A percentile compares a stretch with the other conserved stretches of the same genome.
Conservation (phyloP, 2,329 filamentous ascomycete species). For the Aspergillaceae sp. region DNA sequence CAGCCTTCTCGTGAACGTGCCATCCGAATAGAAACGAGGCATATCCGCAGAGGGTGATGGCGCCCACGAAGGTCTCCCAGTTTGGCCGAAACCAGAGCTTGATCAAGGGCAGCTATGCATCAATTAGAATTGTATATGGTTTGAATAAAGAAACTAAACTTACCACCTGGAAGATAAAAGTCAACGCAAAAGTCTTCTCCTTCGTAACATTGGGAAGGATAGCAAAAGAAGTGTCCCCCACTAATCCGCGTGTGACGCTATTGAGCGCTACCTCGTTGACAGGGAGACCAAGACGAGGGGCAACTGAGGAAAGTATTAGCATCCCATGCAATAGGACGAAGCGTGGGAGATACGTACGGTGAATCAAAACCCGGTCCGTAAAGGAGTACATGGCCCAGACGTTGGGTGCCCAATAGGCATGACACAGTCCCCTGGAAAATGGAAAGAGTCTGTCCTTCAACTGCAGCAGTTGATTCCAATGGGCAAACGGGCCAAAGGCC, state of each 20-base stretch:
- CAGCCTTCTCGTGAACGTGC: conserved; percentile 97
- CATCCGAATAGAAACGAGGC: conserved; percentile 95
- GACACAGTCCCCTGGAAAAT: conserved; percentile 85
- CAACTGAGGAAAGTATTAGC: conserved; percentile 52
- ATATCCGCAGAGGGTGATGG: conserved; percentile 87
- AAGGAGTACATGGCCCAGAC: conserved; percentile 97
- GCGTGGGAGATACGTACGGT: conserved; percentile 47
- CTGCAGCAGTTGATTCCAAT: conserved; percentile 75
- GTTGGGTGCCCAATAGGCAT: conserved; percentile 98
- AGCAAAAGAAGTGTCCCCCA: conserved; percentile 90
- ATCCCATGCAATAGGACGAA: conserved; percentile 3
- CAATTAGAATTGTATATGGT: conserved; percentile 2
- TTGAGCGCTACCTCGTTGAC: conserved; percentile 67
- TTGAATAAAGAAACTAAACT: conserved; percentile 10
- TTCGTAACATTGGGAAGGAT: conserved; percentile 82
- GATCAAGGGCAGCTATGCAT: conserved; percentile 56
- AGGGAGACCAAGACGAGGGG: conserved; percentile 66
- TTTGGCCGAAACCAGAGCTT: conserved; percentile 74
- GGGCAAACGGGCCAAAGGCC: conserved; percentile 85
- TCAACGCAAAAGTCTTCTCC: conserved; percentile 69
- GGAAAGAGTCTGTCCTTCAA: conserved; percentile 79
- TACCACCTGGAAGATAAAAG: conserved; percentile 69
- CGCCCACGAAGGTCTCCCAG: conserved; percentile 83
- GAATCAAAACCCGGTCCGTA: conserved; percentile 71
- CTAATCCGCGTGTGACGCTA: conserved; percentile 84